Evolutionary conservation across 2,329 filamentous ascomycete genomes (phyloP).

Genomic region (Ascochyta fabae): DNA sequence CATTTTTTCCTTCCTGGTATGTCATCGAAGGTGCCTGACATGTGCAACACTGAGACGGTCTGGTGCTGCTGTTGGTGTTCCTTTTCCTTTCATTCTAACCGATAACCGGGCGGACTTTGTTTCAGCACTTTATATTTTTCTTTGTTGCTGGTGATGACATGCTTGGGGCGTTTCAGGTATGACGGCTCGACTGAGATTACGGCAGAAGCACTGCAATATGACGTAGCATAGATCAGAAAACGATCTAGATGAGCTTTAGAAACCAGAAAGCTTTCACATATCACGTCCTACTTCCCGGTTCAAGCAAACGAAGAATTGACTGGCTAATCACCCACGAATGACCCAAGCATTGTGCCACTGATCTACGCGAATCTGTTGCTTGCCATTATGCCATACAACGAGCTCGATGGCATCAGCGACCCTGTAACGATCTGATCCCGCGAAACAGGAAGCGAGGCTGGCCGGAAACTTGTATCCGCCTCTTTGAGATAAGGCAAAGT

Average conservation of each 20-base stretch:
- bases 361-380: background rate
- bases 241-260: slow-evolving; percentile 30
- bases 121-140: slow-evolving; percentile 27
- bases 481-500: background rate
- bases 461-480: background rate
- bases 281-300: slow-evolving; percentile 8
- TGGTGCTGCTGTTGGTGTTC: background rate
- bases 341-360: slow-evolving; percentile 1
- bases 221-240: slow-evolving; percentile 33
- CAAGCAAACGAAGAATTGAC: slow-evolving; percentile 8
- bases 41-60: no score
- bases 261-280: slow-evolving; percentile 28
- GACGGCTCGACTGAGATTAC: slow-evolving; percentile 21
- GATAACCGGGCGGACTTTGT: slow-evolving; percentile 38
- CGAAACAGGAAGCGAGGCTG: background rate
- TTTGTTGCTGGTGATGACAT: slow-evolving; percentile 22
- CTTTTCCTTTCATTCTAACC: slow-evolving; percentile 28
- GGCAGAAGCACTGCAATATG: slow-evolving; percentile 30
- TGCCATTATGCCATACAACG: background rate
- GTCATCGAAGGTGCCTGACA: no score
- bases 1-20: background rate
- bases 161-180: slow-evolving; percentile 38
- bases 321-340: slow-evolving; percentile 2
- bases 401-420: background rate
- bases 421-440: background rate